Base-by-base conservation (phyloP, 352 stramenopile species). In the Phytophthora multivora region DNA sequence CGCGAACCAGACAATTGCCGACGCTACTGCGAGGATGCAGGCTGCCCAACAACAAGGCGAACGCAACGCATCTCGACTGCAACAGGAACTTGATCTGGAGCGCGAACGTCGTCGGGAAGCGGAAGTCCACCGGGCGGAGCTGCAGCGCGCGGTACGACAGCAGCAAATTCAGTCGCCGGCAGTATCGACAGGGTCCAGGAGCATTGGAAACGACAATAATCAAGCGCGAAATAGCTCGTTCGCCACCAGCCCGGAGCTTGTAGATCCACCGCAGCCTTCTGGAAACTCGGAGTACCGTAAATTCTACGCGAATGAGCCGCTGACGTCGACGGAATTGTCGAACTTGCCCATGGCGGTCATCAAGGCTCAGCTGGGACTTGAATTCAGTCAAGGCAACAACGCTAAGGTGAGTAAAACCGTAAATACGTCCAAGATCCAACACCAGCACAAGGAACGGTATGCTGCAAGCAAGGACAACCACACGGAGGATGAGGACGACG, bases 321-420 rank as follows among this genome's bases (percentile, higher is more conserved):
- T 89, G 35, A 83, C 75, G 3, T 86, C 83, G n/a, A 66, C 76
- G 0, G 80, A 90, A 51, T 65, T 92, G 11, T 82, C 83, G 6
- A 90, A 68, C 51, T 66, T 92, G 7, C 80, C 83, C 6, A 84
- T 92, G 60, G 79, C 80, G 5, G 53, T 89, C 10, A 89, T 92
- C 61, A 88, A 88, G 21, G 83, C 83, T 11, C 83, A 92, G 31
- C 80, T 92, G 12, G 83, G 79, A 13, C 72, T 90, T 16, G 80
- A 92, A 19, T 69, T 90, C 30, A 64, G 52, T 12, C 55, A 69
- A 46, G 51, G 31, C 28, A 64, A 61, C 13, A 60, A 46, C 5
- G n/a, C 5, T 7, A 46, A 55, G 31, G 26, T 26, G 0, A 57
- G 10, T 18, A 69, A 63, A 13, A 64, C 48, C 26, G 12, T 36